Conservation (phyloP, 1,284 basidiomycete genomes). For the Austroboletus novae-zelandiae region DNA sequence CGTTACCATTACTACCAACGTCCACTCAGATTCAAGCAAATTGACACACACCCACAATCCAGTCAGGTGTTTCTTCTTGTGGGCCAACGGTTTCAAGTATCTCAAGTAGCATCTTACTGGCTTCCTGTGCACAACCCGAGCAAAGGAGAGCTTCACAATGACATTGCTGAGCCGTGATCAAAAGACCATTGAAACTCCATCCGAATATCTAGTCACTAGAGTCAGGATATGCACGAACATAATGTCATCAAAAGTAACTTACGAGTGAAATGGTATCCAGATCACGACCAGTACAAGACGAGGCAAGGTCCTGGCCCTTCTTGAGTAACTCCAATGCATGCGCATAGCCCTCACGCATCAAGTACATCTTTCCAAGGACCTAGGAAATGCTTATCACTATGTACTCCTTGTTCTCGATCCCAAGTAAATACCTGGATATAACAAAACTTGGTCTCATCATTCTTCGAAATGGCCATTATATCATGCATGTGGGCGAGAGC, state of each 20-base stretch:
- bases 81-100: not conserved
- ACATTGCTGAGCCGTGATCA: not conserved
- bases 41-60: not conserved
- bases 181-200: not conserved
- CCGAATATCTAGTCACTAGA: not conserved
- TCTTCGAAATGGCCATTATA: not conserved
- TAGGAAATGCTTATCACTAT: not conserved
- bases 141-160: not conserved
- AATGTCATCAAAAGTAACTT: not conserved
- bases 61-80: not conserved
- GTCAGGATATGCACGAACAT: not conserved
- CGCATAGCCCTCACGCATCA: not conserved
- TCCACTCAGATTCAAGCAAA: too few relatives aligned
- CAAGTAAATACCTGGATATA: not conserved
- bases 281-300: not conserved
- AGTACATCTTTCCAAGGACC: not conserved
- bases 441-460: not conserved
- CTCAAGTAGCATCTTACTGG: not conserved
- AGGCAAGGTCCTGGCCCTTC: not conserved
- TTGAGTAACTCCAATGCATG: not conserved
- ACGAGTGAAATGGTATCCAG: constrained; percentile 1
- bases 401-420: not conserved
- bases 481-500: not conserved
- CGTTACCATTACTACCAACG: not conserved
- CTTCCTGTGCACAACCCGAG: not conserved